Percentiles rank a stretch among this genome's conserved stretches.
Evolutionary conservation across 2,329 filamentous ascomycete species (phyloP).

Genomic region (Colletotrichum sublineola): DNA sequence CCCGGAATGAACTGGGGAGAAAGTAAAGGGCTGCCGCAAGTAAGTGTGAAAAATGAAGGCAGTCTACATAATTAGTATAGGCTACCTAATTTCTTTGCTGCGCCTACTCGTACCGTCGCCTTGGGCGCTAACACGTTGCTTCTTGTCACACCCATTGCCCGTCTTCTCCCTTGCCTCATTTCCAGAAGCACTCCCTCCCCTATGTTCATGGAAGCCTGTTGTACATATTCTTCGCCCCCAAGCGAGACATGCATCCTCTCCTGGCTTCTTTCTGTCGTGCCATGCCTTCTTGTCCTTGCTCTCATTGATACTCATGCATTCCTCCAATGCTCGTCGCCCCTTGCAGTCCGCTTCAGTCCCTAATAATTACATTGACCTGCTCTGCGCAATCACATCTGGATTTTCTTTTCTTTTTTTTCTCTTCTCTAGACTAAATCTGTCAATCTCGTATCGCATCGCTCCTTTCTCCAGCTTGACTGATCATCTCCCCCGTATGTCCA

Average conservation of each 20-base stretch:
- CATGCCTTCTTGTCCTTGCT: too few species aligned
- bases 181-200: background rate
- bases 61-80: background rate
- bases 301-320: too few species aligned
- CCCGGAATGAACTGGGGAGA: background rate
- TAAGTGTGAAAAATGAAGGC: background rate
- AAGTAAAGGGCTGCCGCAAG: background rate
- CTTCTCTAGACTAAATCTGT: background rate
- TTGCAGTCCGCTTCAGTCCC: slow-evolving; percentile 6
- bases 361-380: slow-evolving; percentile 18
- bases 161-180: slow-evolving; percentile 13
- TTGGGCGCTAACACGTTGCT: background rate
- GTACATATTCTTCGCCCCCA: background rate
- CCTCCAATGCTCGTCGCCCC: background rate
- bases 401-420: background rate
- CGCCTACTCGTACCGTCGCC: background rate
- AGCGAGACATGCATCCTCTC: slow-evolving; percentile 24
- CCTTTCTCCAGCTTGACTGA: background rate
- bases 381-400: slow-evolving; percentile 4
- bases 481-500: slow-evolving; percentile 19
- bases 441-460: slow-evolving; percentile 18
- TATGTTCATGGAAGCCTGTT: background rate
- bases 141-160: background rate
- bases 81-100: background rate
- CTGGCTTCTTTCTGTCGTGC: slow-evolving; percentile 2